phyloP scores from a whole-genome alignment of 371 early-diverging fungal species.

The Mucor sp. region DNA sequence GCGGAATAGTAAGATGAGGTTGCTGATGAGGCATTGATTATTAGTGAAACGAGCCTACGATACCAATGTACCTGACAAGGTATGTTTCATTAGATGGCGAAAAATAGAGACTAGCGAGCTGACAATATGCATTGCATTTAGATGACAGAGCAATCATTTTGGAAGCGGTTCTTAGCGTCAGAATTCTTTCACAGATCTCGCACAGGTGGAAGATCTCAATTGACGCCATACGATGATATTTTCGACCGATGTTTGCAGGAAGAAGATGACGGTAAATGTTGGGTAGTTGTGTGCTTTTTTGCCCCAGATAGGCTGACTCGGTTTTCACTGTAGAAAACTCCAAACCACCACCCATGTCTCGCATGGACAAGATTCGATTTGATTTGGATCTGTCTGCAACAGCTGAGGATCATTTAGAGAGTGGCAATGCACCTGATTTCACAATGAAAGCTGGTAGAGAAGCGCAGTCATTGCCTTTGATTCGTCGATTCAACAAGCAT shows the following conservation, averaged over 20 bases:
- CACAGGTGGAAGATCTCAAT: conserved; percentile 58
- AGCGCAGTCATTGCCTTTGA: conserved; percentile 73
- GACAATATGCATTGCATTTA: conserved; percentile 15
- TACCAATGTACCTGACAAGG: conserved; percentile 83
- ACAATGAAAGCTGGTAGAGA: conserved; percentile 84
- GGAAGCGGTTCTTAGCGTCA: conserved; percentile 87
- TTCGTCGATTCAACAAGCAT: conserved; percentile 89
- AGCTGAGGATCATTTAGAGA: conserved; percentile 76
- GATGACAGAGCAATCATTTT: conserved; percentile 82
- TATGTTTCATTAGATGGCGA: conserved; percentile 7
- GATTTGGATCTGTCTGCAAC: conserved; percentile 84
- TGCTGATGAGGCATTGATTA: not conserved
- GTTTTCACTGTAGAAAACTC: conserved; percentile 33
- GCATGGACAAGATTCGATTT: conserved; percentile 59
- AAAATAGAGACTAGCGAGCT: not conserved
- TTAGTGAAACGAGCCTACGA: conserved; percentile 83
- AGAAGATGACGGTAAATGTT: conserved; percentile 69
- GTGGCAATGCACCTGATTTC: conserved; percentile 84
- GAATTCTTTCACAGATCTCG: conserved; percentile 87
- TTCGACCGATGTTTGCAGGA: conserved; percentile 83
- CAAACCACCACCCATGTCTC: conserved; percentile 52
- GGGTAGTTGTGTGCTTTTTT: not conserved
- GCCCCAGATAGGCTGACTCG: not conserved
- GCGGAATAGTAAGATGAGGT: not conserved
- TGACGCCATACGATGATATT: conserved; percentile 74